Conservation (phyloP, 176 grass and related monocot species). For the Aegilops speltoides region DNA sequence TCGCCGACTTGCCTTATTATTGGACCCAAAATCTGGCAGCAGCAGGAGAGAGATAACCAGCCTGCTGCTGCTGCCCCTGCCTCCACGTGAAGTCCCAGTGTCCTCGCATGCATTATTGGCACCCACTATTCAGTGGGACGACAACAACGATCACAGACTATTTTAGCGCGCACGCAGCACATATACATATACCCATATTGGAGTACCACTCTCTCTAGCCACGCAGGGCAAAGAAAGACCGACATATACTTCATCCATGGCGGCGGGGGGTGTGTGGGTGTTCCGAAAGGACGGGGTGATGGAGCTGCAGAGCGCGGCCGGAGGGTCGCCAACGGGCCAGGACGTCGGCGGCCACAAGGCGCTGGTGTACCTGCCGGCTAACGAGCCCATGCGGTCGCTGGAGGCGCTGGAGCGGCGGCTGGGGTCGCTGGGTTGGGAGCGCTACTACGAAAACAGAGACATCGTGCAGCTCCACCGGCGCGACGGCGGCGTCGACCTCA, state of each 20-base stretch:
- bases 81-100: too few species aligned
- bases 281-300: conserved; percentile 45
- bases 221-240: too few species aligned
- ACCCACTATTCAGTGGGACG: too few species aligned
- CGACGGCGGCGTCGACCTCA: conserved; percentile 60
- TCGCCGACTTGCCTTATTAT: too few species aligned
- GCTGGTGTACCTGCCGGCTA: background rate
- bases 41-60: too few species aligned
- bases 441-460: conserved; percentile 63
- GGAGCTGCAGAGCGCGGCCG: conserved; percentile 26
- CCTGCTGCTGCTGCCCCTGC: too few species aligned
- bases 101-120: too few species aligned
- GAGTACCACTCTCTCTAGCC: too few species aligned
- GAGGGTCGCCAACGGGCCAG: background rate
- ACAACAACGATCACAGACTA: too few species aligned
- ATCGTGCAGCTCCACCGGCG: conserved; percentile 70
- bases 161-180: too few species aligned
- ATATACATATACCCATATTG: too few species aligned
- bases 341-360: conserved; percentile 18
- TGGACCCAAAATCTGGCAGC: too few species aligned
- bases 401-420: conserved; percentile 62
- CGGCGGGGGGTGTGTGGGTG: background rate
- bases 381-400: conserved; percentile 20
- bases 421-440: conserved; percentile 58
- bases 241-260: background rate